Evolutionary conservation across 495 filamentous ascomycete species (phyloP), one percentile per base, ranked within the genome.

Genomic region (Hypomontagnella monticulosa): DNA sequence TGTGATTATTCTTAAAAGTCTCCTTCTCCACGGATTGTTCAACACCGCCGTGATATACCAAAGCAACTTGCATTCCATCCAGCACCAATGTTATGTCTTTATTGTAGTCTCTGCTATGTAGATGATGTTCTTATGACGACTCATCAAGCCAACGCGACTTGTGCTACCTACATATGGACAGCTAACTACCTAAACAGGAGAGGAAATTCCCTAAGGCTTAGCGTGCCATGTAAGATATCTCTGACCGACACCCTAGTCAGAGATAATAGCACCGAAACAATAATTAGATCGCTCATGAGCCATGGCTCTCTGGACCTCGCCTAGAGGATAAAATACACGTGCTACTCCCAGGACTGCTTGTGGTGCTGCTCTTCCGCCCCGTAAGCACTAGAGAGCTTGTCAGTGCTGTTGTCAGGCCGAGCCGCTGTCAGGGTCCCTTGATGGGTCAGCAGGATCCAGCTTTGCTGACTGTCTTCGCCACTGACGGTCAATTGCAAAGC

Each of bases 341-440:
- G 65, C 55, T 57, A 12, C 6, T 27, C 2, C 23, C 23, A 27
- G 23, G 58, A 60, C 41, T 58, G 58, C 52, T 47, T 61, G 54
- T 46, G 42, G 23, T 62, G 37, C 59, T 48, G 57, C 55, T 43
- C 52, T 57, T 48, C 60, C 49, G 16, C 55, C 50, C 56, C 66
- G 60, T 69, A 69, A 69, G 66, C 66, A 61, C 66, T 69, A 68
- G 38, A 27, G 58, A 61, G 54, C 66, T 53, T 56, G 66, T 54
- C 60, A 55, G 51, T 41, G 18, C 54, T 41, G 20, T 55, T 47
- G 48, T 37, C 34, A 37, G 38, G 51, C 37, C 52, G 49, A 15
- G 14, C 32, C 11, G 18, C 49, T 53, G 65, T 68, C 65, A 68
- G 65, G 65, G 58, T 30, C 50, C 54, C 23, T 50, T 37, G 43